These are phyloP conservation scores for Colletotrichum plurivorum DNA, from an alignment of 2,329 filamentous ascomycete species.

Conservation along the genomic window DNA sequence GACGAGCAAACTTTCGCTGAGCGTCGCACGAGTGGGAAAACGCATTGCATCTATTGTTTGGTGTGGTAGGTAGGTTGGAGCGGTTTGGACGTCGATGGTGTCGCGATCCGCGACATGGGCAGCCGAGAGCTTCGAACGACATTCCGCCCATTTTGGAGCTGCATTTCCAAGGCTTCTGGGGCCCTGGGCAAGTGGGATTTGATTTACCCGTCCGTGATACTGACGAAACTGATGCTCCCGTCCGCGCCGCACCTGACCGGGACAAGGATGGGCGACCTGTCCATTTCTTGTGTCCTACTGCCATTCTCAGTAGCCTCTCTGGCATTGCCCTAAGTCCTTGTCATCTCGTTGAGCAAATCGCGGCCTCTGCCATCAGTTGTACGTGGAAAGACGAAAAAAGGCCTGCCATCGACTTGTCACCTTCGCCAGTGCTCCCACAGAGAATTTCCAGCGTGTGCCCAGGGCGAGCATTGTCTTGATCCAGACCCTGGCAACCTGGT, in stretches of 20 bases:
- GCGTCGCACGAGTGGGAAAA: slow-evolving; percentile 23
- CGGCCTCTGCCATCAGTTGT: too few relatives aligned
- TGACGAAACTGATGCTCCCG: slow-evolving; percentile 3
- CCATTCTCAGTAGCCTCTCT: too few relatives aligned
- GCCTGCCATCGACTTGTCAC: too few relatives aligned
- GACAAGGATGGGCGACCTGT: too few relatives aligned
- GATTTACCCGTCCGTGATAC: background rate
- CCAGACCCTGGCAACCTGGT: slow-evolving; percentile 2
- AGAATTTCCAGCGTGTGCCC: too few relatives aligned
- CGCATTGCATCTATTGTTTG: slow-evolving; percentile 5
- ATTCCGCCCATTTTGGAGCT: background rate
- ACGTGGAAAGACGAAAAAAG: too few relatives aligned
- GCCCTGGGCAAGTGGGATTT: background rate
- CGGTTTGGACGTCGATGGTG: slow-evolving; percentile 1
- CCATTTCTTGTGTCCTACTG: too few relatives aligned
- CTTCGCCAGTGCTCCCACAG: too few relatives aligned
- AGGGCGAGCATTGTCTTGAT: slow-evolving; percentile 6
- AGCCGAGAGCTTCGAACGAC: background rate
- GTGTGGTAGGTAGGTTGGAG: slow-evolving; percentile 2
- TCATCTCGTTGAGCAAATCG: too few relatives aligned
- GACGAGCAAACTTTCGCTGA: slow-evolving; percentile 18
- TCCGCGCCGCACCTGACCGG: background rate
- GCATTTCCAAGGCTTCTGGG: background rate
- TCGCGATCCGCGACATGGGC: background rate
- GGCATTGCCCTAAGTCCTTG: too few relatives aligned